Percentiles rank a stretch among this genome's conserved stretches.
Conservation (phyloP, 1,139 yeast genomes). For the Barnettozyma hawaiiensis region DNA sequence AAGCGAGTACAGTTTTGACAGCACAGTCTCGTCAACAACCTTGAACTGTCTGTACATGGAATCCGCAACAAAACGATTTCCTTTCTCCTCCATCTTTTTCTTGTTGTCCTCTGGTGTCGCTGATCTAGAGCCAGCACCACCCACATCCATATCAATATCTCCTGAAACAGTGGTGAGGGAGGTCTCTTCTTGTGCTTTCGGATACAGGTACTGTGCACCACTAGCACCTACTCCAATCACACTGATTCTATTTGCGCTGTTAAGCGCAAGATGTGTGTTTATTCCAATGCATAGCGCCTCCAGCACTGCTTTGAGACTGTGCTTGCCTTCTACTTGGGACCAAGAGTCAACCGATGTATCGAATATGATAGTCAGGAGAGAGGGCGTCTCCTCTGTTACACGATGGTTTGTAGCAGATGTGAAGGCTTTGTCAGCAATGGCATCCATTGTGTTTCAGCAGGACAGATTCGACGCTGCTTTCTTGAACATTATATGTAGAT, state of each 20-base stretch:
- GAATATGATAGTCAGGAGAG: slow-evolving; percentile 69
- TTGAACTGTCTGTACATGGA: slow-evolving; percentile 85
- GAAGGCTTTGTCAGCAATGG: slow-evolving; percentile 64
- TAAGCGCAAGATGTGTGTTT: slow-evolving; percentile 82
- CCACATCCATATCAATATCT: slow-evolving; percentile 3
- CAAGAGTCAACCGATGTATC: slow-evolving; percentile 68
- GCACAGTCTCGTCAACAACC: slow-evolving; percentile 69
- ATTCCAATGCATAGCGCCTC: slow-evolving; percentile 63
- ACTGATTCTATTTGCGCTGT: slow-evolving; percentile 80
- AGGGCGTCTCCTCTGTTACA: slow-evolving; percentile 62
- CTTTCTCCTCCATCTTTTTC: slow-evolving; percentile 17
- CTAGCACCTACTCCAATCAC: slow-evolving; percentile 71
- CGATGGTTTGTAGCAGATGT: slow-evolving; percentile 32
- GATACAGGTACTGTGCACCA: slow-evolving; percentile 71
- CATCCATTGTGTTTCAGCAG: slow-evolving; percentile 49
- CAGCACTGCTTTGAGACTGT: slow-evolving; percentile 48
- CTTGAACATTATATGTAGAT: too few species aligned
- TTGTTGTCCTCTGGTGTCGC: slow-evolving; percentile 23
- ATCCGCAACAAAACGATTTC: slow-evolving; percentile 30
- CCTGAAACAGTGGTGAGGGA: slow-evolving; percentile 2
- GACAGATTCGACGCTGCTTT: background rate
- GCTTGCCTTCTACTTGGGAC: slow-evolving; percentile 29
- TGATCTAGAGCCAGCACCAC: slow-evolving; percentile 25
- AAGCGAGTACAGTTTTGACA: slow-evolving; percentile 52
- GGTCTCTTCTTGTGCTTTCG: slow-evolving; percentile 29